Evolutionary conservation across 2,329 filamentous ascomycete genomes (phyloP).

Genomic region (Venturia carpophila): DNA sequence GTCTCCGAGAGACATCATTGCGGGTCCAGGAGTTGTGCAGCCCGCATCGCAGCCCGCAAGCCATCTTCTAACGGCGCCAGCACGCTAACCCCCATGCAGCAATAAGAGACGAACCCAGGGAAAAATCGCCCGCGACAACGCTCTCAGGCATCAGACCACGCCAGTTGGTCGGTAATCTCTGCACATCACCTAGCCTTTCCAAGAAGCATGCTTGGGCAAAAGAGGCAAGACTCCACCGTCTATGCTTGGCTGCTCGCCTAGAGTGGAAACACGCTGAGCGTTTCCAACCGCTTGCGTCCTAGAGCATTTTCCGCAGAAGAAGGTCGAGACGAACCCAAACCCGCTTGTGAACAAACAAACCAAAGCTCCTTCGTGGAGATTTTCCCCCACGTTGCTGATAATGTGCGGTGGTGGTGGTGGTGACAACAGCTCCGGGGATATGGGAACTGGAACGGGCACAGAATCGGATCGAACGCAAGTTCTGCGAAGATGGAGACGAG

Average conservation of each 20-base stretch:
- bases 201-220: neutral
- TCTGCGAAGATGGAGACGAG: neutral
- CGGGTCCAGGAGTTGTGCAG: slow-evolving; percentile 10
- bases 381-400: neutral
- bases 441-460: neutral
- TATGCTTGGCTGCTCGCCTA: neutral
- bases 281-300: neutral
- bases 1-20: slow-evolving; percentile 6
- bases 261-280: slow-evolving; percentile 6
- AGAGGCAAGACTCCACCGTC: neutral
- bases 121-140: slow-evolving; percentile 8
- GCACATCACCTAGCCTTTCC: slow-evolving; percentile 9
- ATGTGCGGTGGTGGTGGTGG: neutral
- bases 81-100: neutral
- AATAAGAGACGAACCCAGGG: slow-evolving; percentile 9
- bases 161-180: neutral
- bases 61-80: neutral
- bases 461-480: neutral
- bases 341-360: neutral
- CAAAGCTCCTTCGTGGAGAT: neutral
- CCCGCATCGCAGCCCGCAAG: neutral
- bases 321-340: neutral
- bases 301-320: neutral
- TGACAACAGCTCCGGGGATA: neutral
- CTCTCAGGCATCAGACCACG: neutral